Evolutionary conservation across 2,329 filamentous ascomycete genomes (phyloP), one percentile per base, ranked within the genome.

Genomic region (Alternaria rosae): DNA sequence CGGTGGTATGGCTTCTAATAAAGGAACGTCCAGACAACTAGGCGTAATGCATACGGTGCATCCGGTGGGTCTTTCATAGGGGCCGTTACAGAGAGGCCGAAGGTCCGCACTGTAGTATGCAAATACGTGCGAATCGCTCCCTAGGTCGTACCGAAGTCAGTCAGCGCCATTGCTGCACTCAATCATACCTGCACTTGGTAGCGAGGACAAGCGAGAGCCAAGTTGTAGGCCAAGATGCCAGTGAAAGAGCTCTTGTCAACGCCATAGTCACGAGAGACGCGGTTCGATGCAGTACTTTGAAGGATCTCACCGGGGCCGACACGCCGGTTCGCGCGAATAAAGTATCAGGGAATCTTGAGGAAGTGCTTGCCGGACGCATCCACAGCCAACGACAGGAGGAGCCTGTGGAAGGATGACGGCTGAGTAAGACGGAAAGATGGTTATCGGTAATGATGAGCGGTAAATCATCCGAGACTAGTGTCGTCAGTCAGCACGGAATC

Each of bases 371-470:
- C 43, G 54, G 35, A 12, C 30, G 52, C 35, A 55, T n/a, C 47
- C 21, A 48, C 38, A 59, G 51, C 54, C 42, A 59, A 55, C 48
- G 47, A 51, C 35, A 58, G 53, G 28, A 54, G 43, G 44, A 58
- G 32, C 35, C 44, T 61, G 60, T 51, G 38, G 58, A 54, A 41
- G 57, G 48, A 51, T 26, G 41, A 59, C 25, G 52, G 64, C 62
- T 70, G 69, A 71, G 68, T 70, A 68, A 71, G 69, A 61, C 23
- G 55, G 43, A 59, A 59, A 64, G 63, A 66, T 64, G 50, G 61
- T 64, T 59, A 57, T 68, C 66, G 58, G 61, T 65, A 66, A 68
- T 60, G 58, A 43, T 53, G 41, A 59, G 47, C 54, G 41, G 38
- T 38, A 52, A 45, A 53, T 51, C 26, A 47, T 44, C 38, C 38